Conservation (phyloP, 2,329 filamentous ascomycete genomes). For the Periconia sp. region DNA sequence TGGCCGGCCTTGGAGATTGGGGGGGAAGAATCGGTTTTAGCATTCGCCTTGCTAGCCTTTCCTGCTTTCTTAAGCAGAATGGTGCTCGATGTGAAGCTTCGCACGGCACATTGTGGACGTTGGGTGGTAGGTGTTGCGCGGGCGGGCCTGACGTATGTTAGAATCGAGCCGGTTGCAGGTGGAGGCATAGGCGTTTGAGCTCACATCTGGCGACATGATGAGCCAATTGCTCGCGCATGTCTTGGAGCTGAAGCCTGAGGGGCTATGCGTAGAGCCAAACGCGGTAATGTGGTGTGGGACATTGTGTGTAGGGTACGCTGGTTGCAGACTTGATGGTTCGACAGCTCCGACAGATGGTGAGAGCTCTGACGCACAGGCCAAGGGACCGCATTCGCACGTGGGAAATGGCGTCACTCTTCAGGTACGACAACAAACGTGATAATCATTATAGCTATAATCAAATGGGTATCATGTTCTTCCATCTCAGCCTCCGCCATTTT, state of each 20-base stretch:
- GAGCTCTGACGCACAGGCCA: conserved; percentile 10
- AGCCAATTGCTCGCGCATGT: conserved; percentile 27
- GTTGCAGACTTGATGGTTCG: conserved; percentile 5
- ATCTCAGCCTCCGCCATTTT: conserved; percentile 15
- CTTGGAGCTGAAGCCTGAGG: conserved; percentile 16
- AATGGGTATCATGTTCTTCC: neutral
- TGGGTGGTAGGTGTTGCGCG: conserved; percentile 12
- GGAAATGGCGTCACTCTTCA: neutral
- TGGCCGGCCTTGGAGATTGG: conserved; percentile 27
- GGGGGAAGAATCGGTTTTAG: conserved; percentile 42
- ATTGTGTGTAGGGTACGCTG: conserved; percentile 19
- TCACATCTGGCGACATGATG: conserved; percentile 32
- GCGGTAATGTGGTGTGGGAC: conserved; percentile 32
- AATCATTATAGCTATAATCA: neutral
- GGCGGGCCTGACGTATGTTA: too few relatives aligned
- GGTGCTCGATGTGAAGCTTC: conserved; percentile 52
- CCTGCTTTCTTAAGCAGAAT: conserved; percentile 59
- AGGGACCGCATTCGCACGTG: neutral
- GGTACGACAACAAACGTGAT: neutral
- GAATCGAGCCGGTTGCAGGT: too few relatives aligned
- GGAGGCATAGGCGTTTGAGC: too few relatives aligned
- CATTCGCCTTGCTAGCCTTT: conserved; percentile 54
- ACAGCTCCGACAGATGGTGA: conserved; percentile 8
- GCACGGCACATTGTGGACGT: conserved; percentile 13
- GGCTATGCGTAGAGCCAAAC: conserved; percentile 25